Base-by-base conservation (phyloP, 2,329 filamentous ascomycete genomes). In the Rhinocladiella similis region DNA sequence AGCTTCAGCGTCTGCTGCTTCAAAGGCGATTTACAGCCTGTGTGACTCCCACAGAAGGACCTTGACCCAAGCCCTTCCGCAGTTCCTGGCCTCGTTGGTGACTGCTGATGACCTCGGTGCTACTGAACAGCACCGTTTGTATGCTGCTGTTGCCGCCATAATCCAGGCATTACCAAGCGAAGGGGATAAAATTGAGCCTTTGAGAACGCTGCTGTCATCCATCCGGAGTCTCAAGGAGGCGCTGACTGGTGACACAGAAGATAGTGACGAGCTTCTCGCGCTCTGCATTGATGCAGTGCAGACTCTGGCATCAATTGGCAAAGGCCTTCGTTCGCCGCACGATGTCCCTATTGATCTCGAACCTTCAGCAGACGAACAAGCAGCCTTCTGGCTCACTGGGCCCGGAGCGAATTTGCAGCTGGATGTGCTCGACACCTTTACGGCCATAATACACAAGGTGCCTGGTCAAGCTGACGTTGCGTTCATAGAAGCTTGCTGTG, bases 401-500 rank as follows among this genome's bases (percentile, higher is more conserved):
- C 52, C 49, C 10, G 64, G 64, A 14, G 38, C 43, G 33, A 6
- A 12, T 20, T 46, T 61, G 12, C 64, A 66, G 46, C 52, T 49
- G 19, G 33, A 57, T 25, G 51, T 60, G 2, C 52, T 65, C 4
- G 47, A 36, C 14, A 39, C 63, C 22, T 62, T 63, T 35, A 18
- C 39, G 5, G 50, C 43, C n/a, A 71, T 71, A 20, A 68, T 77
- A 63, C 66, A 73, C 27, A 67, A 72, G 20, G 65, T 77, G n/a
- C 67, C 74, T 47, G 19, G 41, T 22, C 27, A 54, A 9, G 49
- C 49, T 7, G 74, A 77, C 50, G 68, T 67, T 46, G 66, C 68
- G n/a, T 73, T 77, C 9, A 72, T 77, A 18, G 75, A 77, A 64
- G 72, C 74, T 5, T 70, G 73, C 6, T 78, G 75, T 60, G 74